Conservation (phyloP, 2,329 filamentous ascomycete species). For the Microcyclosporella mali region DNA sequence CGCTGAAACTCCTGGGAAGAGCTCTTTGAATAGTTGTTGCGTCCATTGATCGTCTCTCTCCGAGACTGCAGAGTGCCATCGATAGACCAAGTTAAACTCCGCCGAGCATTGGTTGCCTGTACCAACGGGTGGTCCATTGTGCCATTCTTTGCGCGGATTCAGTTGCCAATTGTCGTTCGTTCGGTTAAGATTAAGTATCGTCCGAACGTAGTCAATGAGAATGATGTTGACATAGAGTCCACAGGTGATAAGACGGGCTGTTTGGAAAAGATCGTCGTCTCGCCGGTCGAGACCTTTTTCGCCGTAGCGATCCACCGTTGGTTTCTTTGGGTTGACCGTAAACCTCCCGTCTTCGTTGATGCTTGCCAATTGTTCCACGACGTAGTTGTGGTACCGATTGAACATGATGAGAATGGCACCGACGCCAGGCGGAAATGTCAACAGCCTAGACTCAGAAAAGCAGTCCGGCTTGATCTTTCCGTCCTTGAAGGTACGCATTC, state of each 20-base stretch:
- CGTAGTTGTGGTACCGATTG: conserved; percentile 75
- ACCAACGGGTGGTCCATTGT: conserved; percentile 35
- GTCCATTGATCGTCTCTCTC: conserved; percentile 43
- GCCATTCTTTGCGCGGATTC: conserved; percentile 37
- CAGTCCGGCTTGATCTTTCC: conserved; percentile 67
- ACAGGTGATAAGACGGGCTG: conserved; percentile 46
- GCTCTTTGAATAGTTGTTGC: conserved; percentile 32
- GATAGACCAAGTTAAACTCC: conserved; percentile 51
- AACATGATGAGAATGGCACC: conserved; percentile 63
- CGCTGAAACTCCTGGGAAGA: conserved; percentile 24
- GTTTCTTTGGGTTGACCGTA: conserved; percentile 55
- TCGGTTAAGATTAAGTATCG: conserved; percentile 45
- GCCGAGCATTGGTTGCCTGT: conserved; percentile 48
- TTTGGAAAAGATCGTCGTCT: conserved; percentile 48
- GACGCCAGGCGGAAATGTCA: conserved; percentile 64
- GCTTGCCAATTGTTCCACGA: conserved; percentile 68
- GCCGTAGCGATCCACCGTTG: conserved; percentile 29
- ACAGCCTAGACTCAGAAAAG: conserved; percentile 59
- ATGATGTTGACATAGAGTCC: conserved; percentile 51
- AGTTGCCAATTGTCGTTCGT: conserved; percentile 41
- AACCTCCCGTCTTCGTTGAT: conserved; percentile 84
- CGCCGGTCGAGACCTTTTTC: conserved; percentile 30
- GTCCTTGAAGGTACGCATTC: conserved; percentile 57
- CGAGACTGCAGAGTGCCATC: conserved; percentile 45
- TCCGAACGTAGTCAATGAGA: conserved; percentile 49